Base-by-base conservation (phyloP, 768 basidiomycete genomes). In the Trametes cubensis region DNA sequence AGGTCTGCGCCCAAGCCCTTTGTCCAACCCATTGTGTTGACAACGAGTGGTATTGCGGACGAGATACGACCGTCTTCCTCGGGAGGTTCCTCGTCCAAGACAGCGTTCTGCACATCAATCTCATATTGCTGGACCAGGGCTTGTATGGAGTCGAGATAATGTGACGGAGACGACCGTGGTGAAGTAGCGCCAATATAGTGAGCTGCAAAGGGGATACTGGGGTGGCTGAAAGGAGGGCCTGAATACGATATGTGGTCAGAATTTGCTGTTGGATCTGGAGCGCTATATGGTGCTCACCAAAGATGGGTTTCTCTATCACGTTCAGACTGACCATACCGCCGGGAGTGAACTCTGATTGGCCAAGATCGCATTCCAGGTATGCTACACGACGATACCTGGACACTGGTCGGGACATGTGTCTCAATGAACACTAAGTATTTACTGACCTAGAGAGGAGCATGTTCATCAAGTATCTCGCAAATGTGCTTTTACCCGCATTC, bases 21-120 rank as follows among this genome's bases (percentile, higher is more conserved):
- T 6, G 84, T 84, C 96, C 96, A 99, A 2, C 96, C 96, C 86
- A 96, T 95, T 0, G 92, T 98, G 72, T 98, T 99, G 55, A 98
- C 83, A 17, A 98, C 85, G 18, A 98, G 83, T 0, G 96, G 96
- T 5, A 95, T 84, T 26, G 75, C 62, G 51, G 89, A 85, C 6
- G 71, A 67, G 23, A 89, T 80, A 44, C 83, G 79, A 6, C 75
- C 73, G 3, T 73, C 71, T 7, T 72, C 70, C 17, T 64, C 60
- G 20, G 67, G n/a, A 4, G 13, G 39, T 7, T 55, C 58, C 50
- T 71, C 68, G 39, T 72, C 64, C 6, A 73, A 56, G 1, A 71
- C 67, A 1, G 81, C 76, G 53, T 78, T 80, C 64, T 87, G 87
- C 5, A 95, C 70, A 48, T 95, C 90, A 38, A 88, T 76, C 21